Evolutionary conservation across 129 eudicot genomes (phyloP), one percentile per base, ranked within the genome.

Genomic region (Flaveria sonorensis): DNA sequence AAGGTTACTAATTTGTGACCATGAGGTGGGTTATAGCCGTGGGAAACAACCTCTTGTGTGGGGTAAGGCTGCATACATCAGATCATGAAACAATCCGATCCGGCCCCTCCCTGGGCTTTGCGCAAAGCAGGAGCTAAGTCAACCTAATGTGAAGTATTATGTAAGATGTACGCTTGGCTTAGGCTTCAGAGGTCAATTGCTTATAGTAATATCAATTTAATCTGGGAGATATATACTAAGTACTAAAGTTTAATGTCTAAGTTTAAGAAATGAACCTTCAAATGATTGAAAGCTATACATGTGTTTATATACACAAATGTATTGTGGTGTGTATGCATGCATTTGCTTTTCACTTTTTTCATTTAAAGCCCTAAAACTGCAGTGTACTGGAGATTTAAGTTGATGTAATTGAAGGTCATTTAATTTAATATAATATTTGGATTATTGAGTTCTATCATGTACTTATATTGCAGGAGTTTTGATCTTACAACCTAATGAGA

Each of bases 381-480:
- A 3, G 6, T 30, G 36, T 3, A 30, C 36, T 4, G 8, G 7
- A 36, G 40, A 36, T 36, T 36, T 36, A 4, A 77, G 56, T 36
- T 42, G 45, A 20, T 43, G 43, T 63, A 45, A 62, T 23, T 36
- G 26, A 36, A 19, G 45, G 45, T 68, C 84, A 70, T 39, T 36
- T 24, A 19, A 11, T 43, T 74, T 75, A 65, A 70, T 30, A 46
- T 63, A 30, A 30, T 5, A 30, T 13, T 71, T 42, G 57, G 51
- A 52, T 77, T 43, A 18, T 65, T 81, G 56, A 74, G 61, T 64
- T 30, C 74, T 19, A 10, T 73, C 55, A 53, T 66, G 20, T 82
- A 64, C 72, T 23, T 64, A 8, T 20, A 47, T 83, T 63, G 52
- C 87, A 86, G 90, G 88, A 82, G 76, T 74, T 77, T 84, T 84